These are phyloP conservation scores for Exophiala sp. DNA, from an alignment of 2,329 filamentous ascomycete genomes.

Conservation along the genomic window DNA sequence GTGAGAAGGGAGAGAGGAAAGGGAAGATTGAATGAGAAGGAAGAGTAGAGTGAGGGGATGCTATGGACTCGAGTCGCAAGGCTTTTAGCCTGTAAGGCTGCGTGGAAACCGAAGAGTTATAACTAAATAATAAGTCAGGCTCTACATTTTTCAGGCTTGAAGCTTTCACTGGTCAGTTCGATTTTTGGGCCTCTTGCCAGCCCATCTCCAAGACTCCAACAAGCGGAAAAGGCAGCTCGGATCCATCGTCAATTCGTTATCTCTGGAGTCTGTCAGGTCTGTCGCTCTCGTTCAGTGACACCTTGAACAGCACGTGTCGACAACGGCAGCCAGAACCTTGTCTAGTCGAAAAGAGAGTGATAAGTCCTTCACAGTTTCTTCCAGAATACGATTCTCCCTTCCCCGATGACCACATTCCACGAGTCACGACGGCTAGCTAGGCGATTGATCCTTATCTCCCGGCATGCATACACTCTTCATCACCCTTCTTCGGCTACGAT, in stretches of 20 bases:
- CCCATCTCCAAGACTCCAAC: constrained; percentile 3
- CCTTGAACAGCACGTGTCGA: background rate
- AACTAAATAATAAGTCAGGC: background rate
- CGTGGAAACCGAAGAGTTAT: constrained; percentile 1
- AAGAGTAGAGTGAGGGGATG: constrained; percentile 3
- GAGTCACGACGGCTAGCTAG: too few relatives aligned
- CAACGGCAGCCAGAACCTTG: too few relatives aligned
- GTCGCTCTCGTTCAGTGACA: too few relatives aligned
- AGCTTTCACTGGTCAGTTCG: background rate
- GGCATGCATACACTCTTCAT: too few relatives aligned
- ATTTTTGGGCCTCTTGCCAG: background rate
- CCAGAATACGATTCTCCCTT: too few relatives aligned
- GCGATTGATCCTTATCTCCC: too few relatives aligned
- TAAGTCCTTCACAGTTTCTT: background rate
- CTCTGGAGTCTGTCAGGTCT: background rate
- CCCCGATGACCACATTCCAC: background rate
- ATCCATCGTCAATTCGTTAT: background rate
- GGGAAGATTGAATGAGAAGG: constrained; percentile 3
- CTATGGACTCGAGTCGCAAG: constrained; percentile 14
- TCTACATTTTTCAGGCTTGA: constrained; percentile 7
- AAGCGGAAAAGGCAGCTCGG: background rate
- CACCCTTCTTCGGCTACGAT: too few relatives aligned
- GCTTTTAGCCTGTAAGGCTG: constrained; percentile 28
- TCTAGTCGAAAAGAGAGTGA: too few relatives aligned
- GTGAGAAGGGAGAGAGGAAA: background rate